A percentile compares a stretch with the other conserved stretches of the same genome.
phyloP scores from a whole-genome alignment of 2,329 filamentous ascomycete genomes.

The Trichoderma sp. region DNA sequence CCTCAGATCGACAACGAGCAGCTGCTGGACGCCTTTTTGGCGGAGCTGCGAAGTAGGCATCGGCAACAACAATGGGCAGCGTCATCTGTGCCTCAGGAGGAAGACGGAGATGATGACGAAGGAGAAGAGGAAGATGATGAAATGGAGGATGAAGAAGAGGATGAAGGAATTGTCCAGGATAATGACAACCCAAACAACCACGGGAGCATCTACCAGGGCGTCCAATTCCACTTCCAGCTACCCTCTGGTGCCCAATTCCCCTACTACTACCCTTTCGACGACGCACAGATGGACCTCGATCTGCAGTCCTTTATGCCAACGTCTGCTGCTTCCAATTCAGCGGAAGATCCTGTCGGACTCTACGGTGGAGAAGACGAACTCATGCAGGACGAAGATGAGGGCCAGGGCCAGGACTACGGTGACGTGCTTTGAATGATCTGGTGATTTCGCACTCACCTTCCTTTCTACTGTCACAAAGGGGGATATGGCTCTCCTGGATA shows the following conservation, averaged over 20 bases:
- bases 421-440: background rate
- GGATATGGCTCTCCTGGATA: background rate
- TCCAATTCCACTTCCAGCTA: too few relatives aligned
- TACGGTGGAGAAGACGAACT: background rate
- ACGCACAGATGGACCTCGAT: background rate
- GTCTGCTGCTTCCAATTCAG: accelerated
- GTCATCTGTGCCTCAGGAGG: background rate
- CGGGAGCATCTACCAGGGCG: background rate
- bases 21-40: conserved; percentile 28
- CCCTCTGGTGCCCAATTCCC: background rate
- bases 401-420: background rate
- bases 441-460: background rate
- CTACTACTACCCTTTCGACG: background rate
- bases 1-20: conserved; percentile 21
- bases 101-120: background rate
- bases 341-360: too few relatives aligned
- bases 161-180: background rate
- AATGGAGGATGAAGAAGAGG: background rate
- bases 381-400: background rate
- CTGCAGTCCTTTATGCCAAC: background rate
- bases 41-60: conserved; percentile 6
- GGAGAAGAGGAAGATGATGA: conserved; percentile 18
- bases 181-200: background rate
- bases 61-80: background rate
- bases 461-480: background rate